These are phyloP conservation scores for Mediolabrus comicus DNA, from an alignment of 108 stramenopile genomes.

Conservation along the genomic window DNA sequence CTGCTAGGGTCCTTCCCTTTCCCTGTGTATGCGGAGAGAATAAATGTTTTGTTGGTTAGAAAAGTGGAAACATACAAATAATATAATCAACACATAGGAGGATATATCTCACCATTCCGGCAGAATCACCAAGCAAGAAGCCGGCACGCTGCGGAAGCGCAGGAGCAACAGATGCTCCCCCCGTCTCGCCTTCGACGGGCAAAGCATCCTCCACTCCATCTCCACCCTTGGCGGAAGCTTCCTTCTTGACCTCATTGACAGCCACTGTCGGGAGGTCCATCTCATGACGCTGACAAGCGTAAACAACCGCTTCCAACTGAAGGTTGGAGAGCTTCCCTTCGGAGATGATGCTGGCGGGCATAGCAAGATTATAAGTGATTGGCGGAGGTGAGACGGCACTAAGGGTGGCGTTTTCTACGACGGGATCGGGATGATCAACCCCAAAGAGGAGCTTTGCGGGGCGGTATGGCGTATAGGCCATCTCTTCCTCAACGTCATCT, in stretches of 20 bases:
- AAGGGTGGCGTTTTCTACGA: slow-evolving; percentile 31
- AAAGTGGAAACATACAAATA: neutral
- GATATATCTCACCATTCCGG: slow-evolving; percentile 1
- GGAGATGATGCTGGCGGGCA: slow-evolving; percentile 18
- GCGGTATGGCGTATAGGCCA: slow-evolving; percentile 19
- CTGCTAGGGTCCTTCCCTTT: slow-evolving; percentile 48
- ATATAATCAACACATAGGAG: too few relatives aligned
- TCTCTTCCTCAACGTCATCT: slow-evolving; percentile 35
- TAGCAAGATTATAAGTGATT: slow-evolving; percentile 33
- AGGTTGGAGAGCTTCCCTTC: slow-evolving; percentile 36
- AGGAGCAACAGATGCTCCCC: neutral
- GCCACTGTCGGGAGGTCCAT: slow-evolving; percentile 8
- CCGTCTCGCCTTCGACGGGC: too few relatives aligned
- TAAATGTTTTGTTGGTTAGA: neutral
- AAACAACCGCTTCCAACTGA: slow-evolving; percentile 39
- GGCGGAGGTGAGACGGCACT: slow-evolving; percentile 26
- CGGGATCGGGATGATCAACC: slow-evolving; percentile 18
- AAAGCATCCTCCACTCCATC: neutral
- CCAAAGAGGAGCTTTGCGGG: slow-evolving; percentile 24
- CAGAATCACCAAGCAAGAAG: slow-evolving; percentile 60
- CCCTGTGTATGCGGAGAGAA: slow-evolving; percentile 34
- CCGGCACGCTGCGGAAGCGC: slow-evolving; percentile 16
- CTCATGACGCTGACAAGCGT: slow-evolving; percentile 27
- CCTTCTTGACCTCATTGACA: neutral
- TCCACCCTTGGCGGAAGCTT: neutral